These are phyloP conservation scores for Spinacia oleracea DNA, from an alignment of 179 eudicot genomes.

Conservation along the genomic window DNA sequence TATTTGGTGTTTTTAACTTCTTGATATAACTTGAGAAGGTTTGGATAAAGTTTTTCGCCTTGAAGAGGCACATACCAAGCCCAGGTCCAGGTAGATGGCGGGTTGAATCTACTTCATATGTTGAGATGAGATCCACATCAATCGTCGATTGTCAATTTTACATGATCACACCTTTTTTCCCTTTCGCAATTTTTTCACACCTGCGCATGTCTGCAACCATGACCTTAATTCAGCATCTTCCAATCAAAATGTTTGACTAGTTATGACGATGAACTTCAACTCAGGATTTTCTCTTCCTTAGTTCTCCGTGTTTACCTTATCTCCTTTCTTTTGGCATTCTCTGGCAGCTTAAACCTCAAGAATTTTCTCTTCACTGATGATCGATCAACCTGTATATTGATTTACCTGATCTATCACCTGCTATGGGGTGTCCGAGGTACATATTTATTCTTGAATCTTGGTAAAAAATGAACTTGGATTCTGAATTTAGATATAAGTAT, in stretches of 20 bases:
- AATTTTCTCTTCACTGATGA: neutral
- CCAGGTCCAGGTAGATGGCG: neutral
- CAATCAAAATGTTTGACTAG: neutral
- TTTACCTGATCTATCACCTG: too few species aligned
- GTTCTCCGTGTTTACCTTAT: conserved; percentile 12
- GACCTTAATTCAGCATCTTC: neutral
- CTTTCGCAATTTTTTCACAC: neutral
- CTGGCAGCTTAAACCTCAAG: conserved; percentile 26
- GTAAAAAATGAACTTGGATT: too few species aligned
- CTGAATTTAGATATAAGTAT: too few species aligned
- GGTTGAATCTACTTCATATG: neutral
- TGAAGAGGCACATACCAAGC: neutral
- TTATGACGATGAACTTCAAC: neutral
- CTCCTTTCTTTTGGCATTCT: conserved; percentile 27
- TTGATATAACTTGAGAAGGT: neutral
- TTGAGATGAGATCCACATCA: neutral
- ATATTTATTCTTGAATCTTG: too few species aligned
- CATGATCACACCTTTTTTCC: neutral
- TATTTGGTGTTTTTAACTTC: neutral
- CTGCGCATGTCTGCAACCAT: neutral
- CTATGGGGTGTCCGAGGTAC: too few species aligned
- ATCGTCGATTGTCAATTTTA: neutral
- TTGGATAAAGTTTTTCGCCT: neutral
- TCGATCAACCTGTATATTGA: too few species aligned
- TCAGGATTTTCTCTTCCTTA: neutral